Evolutionary conservation across 805 yeast species (phyloP).

Genomic region (Yamadazyma paraphyllophila): DNA sequence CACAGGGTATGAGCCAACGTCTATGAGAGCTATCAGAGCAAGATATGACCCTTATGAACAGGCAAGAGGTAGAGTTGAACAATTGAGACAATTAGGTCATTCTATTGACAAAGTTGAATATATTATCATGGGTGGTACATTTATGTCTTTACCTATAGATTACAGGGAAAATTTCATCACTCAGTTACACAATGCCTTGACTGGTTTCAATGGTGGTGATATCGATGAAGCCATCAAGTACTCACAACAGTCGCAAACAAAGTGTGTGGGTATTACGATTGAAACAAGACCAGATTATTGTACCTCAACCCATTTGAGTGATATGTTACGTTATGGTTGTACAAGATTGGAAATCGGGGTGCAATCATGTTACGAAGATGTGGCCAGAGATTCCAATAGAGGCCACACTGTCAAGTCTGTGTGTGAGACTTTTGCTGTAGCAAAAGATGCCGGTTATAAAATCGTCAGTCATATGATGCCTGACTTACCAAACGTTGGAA

Average conservation of each 20-base stretch:
- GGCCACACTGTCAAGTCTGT: constrained; percentile 97
- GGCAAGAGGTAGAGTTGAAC: constrained; percentile 96
- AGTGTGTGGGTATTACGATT: constrained; percentile 97
- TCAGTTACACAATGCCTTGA: constrained; percentile 88
- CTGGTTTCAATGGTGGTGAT: constrained; percentile 85
- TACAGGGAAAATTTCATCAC: constrained; percentile 89
- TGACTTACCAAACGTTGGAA: constrained; percentile 96
- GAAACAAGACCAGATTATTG: constrained; percentile 99
- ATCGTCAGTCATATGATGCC: constrained; percentile 99
- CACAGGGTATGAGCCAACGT: constrained; percentile 98
- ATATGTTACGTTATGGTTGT: constrained; percentile 95
- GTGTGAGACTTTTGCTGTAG: constrained; percentile 89
- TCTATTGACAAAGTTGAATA: constrained; percentile 97
- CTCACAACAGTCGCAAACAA: constrained; percentile 91
- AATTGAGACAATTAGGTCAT: constrained; percentile 91
- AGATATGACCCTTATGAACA: constrained; percentile 98
- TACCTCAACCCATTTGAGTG: constrained; percentile 91
- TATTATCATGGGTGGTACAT: constrained; percentile 98
- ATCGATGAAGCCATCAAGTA: constrained; percentile 87
- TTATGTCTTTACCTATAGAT: constrained; percentile 88
- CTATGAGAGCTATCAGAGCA: constrained; percentile 99
- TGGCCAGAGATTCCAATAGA: constrained; percentile 95
- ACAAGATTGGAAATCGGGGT: constrained; percentile 97
- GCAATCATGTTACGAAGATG: constrained; percentile 96
- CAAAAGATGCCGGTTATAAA: constrained; percentile 98